Evolutionary conservation across 2,329 filamentous ascomycete species (phyloP).

Genomic region (Sporothrix curviconia): DNA sequence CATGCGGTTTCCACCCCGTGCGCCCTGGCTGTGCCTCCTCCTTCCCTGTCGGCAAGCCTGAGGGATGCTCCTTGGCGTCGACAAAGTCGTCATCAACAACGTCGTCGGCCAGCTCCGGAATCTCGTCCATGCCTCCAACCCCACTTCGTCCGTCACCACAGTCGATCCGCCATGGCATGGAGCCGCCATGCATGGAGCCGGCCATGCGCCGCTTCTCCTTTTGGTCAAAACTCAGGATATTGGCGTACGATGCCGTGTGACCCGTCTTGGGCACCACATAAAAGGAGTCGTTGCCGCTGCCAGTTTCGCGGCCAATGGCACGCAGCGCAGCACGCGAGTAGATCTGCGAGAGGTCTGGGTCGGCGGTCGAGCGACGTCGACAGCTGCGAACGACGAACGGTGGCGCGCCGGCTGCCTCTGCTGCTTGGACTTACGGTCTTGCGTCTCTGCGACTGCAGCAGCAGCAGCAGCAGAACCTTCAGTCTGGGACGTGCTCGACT

Average conservation of each 20-base stretch:
- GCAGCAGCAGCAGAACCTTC: conserved; percentile 22
- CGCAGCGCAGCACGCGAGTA: conserved; percentile 81
- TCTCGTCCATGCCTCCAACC: conserved; percentile 27
- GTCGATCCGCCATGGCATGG: too few relatives aligned
- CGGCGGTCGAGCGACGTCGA: conserved; percentile 29
- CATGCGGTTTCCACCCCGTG: conserved; percentile 17
- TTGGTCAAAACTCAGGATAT: conserved; percentile 67
- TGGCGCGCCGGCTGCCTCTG: not conserved
- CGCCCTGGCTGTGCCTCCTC: too few relatives aligned
- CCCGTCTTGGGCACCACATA: conserved; percentile 91
- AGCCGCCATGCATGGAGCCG: conserved; percentile 39
- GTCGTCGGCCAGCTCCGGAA: conserved; percentile 38
- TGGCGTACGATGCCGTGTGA: conserved; percentile 87
- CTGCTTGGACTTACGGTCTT: conserved; percentile 25
- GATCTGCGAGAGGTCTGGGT: conserved; percentile 73
- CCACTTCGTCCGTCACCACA: conserved; percentile 30
- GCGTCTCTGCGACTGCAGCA: conserved; percentile 32
- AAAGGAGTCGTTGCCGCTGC: conserved; percentile 63
- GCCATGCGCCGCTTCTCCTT: conserved; percentile 58
- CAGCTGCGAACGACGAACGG: conserved; percentile 22
- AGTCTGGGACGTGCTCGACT: conserved; percentile 21
- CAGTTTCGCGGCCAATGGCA: conserved; percentile 60
- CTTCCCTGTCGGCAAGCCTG: not conserved
- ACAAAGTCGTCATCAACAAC: conserved; percentile 85
- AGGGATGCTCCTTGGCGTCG: conserved; percentile 62